Base-by-base conservation (phyloP, 495 filamentous ascomycete species). In the Astrothelium subdiscretum region DNA sequence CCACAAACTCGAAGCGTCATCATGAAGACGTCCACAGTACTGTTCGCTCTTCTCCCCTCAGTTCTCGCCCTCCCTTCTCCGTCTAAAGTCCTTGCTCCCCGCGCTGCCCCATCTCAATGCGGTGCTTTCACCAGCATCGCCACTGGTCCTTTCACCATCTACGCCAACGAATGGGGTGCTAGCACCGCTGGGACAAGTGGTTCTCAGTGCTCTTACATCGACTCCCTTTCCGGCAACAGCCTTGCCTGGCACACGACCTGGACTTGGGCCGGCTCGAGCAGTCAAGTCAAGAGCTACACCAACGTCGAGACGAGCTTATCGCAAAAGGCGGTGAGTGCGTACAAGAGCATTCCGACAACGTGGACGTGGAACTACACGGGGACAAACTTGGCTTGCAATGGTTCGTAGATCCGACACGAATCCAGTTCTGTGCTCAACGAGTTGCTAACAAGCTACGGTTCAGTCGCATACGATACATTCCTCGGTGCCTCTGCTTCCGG, bases 341-440 rank as follows among this genome's bases (percentile, higher is more conserved):
- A 64, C 38, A 64, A 18, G 12, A 60, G 32, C 57, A 64, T 64
- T 12, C 58, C 62, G 3, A 64, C 62, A 11, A 64, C 62, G 6
- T 64, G 62, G 62, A 60, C 32, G 27, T 64, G 62, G 62, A 60
- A 24, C 35, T 64, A 64, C 58, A 60, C 62, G 24, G 62, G 62
- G 52, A 64, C 62, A 29, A 61, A 59, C 43, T 24, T 64, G 24
- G 27, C 57, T 12, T 38, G 32, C 35, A 64, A 64, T 52, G 62
- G 57, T 64, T 27, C 11, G 48, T 1, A 24, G 15, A 54, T 29
- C 6, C 29, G 15, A 0, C 24, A 20, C 24, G 18, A 48, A 20
- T 11, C 42, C 13, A 48, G 35, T 15, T 15, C 6, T 38, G 35
- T 15, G 5, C 35, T 15, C 35, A 6, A 38, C 6, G 31, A 31